Base-by-base conservation (phyloP, 2,329 filamentous ascomycete species). In the Dactylella cylindrospora region DNA sequence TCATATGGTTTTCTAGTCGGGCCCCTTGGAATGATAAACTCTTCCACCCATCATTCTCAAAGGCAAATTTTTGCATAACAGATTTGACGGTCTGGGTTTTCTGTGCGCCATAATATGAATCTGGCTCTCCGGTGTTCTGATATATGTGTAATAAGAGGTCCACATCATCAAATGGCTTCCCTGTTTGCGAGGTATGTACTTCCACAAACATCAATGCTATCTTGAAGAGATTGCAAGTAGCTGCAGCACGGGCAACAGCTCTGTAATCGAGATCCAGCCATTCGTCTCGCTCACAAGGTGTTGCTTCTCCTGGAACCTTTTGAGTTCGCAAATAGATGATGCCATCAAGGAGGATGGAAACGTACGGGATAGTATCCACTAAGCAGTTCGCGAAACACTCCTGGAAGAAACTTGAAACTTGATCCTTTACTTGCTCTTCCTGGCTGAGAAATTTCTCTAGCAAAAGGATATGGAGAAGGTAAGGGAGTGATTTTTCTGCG, bases 111-210 rank as follows among this genome's bases (percentile, higher is more conserved):
- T 98, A 98, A 72, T 95, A 98, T 0, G 90, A 85, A 72, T 99
- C 93, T 1, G 90, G 91, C 69, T 99, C 94, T 70, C 96, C 90
- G 39, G 98, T 86, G 62, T 88, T 91, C 70, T 88, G 86, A 71
- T 93, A 98, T 2, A 98, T 90, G 0, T 80, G 77, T 36, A 95
- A 78, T 9, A 97, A 76, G 1, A 94, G 77, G 23, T 87, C 82
- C 2, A 80, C 78, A 5, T 87, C 80, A 20, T 83, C 75, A 39
- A 76, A 67, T 9, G 46, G 57, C 45, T 29, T 50, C 12, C 26
- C 65, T 22, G 54, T 62, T 38, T 53, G 31, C 4, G 65, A 81
- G 17, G 80, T 77, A 23, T 80, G 79, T 19, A 89, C 79, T 72
- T 98, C 93, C 3, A 85, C 80, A 67, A 97, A 86, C 5, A 96